These are phyloP conservation scores for Phytopythium cucurbitacearum DNA, from an alignment of 352 stramenopile species.

Conservation along the genomic window DNA sequence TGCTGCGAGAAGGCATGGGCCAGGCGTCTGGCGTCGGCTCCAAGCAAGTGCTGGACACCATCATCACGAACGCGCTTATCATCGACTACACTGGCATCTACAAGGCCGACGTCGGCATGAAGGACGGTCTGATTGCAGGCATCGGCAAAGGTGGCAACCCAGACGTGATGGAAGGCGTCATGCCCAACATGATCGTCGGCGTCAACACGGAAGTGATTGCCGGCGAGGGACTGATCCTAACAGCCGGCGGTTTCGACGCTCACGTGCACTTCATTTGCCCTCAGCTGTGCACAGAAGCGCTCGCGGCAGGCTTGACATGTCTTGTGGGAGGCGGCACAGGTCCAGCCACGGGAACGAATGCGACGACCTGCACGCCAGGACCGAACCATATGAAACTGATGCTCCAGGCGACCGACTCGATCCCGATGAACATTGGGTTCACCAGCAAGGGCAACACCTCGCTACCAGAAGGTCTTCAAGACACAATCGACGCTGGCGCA, in stretches of 20 bases:
- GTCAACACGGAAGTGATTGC: constrained; percentile 96
- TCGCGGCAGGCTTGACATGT: constrained; percentile 92
- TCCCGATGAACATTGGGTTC: constrained; percentile 97
- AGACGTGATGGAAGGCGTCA: constrained; percentile 93
- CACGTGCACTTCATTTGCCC: constrained; percentile 98
- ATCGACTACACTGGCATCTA: constrained; percentile 94
- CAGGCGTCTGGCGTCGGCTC: constrained; percentile 46
- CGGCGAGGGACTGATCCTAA: constrained; percentile 95
- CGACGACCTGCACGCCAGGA: constrained; percentile 96
- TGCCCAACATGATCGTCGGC: constrained; percentile 83
- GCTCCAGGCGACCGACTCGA: constrained; percentile 91
- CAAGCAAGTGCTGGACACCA: constrained; percentile 85
- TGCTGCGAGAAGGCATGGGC: constrained; percentile 80
- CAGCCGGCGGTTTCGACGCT: constrained; percentile 93
- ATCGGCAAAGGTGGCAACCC: constrained; percentile 98
- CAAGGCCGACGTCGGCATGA: constrained; percentile 96
- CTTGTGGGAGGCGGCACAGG: constrained; percentile 89
- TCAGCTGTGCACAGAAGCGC: constrained; percentile 90
- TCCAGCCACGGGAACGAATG: constrained; percentile 91
- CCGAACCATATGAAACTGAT: constrained; percentile 95
- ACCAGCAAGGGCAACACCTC: constrained; percentile 96
- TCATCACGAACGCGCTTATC: constrained; percentile 97
- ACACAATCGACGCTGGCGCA: constrained; percentile 89
- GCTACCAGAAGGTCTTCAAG: constrained; percentile 78
- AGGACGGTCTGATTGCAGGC: constrained; percentile 89